Conservation (phyloP, 257 asterid genomes). For the Perilla frutescens region DNA sequence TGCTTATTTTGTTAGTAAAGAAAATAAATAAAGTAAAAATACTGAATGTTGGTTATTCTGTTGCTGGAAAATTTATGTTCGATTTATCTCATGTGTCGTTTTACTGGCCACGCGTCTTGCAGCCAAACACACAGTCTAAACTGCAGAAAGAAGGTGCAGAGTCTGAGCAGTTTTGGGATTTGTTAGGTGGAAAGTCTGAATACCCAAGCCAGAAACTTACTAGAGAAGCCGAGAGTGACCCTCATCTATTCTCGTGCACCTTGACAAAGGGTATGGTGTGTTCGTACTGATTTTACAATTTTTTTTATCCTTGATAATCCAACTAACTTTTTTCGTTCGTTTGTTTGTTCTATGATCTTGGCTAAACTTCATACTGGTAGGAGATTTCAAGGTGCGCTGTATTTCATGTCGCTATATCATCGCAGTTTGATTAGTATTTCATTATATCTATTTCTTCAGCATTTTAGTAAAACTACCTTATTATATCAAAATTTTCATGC, state of each 20-base stretch:
- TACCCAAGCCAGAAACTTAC: slow-evolving; percentile 91
- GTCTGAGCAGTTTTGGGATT: slow-evolving; percentile 94
- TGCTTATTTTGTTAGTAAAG: not conserved
- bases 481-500: slow-evolving; percentile 17
- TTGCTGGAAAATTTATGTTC: slow-evolving; percentile 2
- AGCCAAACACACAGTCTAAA: slow-evolving; percentile 91
- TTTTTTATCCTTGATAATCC: slow-evolving; percentile 4
- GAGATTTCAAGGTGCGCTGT: slow-evolving; percentile 78
- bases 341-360: slow-evolving; percentile 36
- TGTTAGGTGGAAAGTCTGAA: slow-evolving; percentile 93
- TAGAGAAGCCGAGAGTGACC: slow-evolving; percentile 83
- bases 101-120: slow-evolving; percentile 41
- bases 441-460: not conserved
- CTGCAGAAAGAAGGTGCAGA: slow-evolving; percentile 96
- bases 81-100: not conserved
- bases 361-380: slow-evolving; percentile 56
- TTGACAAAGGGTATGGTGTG: slow-evolving; percentile 64
- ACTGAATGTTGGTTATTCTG: not conserved
- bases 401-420: slow-evolving; percentile 29
- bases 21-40: not conserved
- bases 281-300: slow-evolving; percentile 19
- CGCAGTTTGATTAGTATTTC: slow-evolving; percentile 26
- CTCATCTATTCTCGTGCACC: slow-evolving; percentile 89
- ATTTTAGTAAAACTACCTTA: not conserved
- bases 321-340: slow-evolving; percentile 47